Conservation (phyloP, 805 yeast species). For the Yarrowia porcina region DNA sequence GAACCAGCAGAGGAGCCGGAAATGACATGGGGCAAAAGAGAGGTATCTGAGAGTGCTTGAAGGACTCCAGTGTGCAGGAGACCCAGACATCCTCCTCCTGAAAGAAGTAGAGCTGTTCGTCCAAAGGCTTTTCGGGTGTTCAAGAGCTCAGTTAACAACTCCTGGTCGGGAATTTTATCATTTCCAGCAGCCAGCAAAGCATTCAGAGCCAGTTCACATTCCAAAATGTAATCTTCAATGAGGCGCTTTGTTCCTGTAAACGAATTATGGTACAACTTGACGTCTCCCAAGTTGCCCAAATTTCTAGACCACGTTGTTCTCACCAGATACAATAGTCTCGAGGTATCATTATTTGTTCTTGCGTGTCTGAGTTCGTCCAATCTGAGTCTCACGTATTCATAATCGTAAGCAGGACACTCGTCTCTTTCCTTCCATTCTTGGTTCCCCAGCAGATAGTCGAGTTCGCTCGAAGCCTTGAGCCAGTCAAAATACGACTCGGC, state of each 20-base stretch:
- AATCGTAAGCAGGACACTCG: constrained; percentile 71
- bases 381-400: constrained; percentile 52
- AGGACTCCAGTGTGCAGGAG: constrained; percentile 89
- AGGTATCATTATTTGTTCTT: constrained; percentile 54
- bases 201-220: constrained; percentile 58
- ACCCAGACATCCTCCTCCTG: constrained; percentile 96
- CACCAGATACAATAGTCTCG: constrained; percentile 63
- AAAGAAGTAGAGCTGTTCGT: constrained; percentile 86
- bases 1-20: constrained; percentile 97
- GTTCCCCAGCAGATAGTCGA: constrained; percentile 64
- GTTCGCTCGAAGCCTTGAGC: constrained; percentile 57
- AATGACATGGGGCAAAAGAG: constrained; percentile 77
- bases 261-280: constrained; percentile 69
- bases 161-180: constrained; percentile 54
- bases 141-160: constrained; percentile 70
- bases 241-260: constrained; percentile 80
- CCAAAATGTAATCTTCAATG: constrained; percentile 78
- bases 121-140: constrained; percentile 92
- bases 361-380: constrained; percentile 58
- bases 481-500: constrained; percentile 50
- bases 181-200: constrained; percentile 33
- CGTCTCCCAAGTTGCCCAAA: constrained; percentile 82
- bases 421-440: constrained; percentile 66
- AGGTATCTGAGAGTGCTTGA: constrained; percentile 68
- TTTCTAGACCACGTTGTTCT: constrained; percentile 84